A percentile compares a stretch with the other conserved stretches of the same genome.
phyloP scores from a whole-genome alignment of 2,329 filamentous ascomycete species.

The Botrytis byssoidea region DNA sequence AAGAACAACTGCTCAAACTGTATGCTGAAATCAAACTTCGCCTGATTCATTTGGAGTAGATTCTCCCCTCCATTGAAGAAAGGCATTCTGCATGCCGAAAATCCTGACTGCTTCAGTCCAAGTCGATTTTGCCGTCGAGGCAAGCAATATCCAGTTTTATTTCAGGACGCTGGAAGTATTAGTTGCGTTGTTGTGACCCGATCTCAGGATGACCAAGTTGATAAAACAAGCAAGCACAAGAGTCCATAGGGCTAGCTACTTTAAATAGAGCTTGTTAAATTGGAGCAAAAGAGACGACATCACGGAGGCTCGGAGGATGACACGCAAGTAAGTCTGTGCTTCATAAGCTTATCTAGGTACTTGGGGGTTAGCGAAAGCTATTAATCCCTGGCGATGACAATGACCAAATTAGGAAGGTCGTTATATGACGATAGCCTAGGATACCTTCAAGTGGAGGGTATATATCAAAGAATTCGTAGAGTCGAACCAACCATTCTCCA shows the following conservation, averaged over 20 bases:
- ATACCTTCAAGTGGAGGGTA: too few species aligned
- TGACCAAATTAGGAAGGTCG: not conserved
- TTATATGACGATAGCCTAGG: not conserved
- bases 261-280: not conserved
- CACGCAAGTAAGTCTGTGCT: not conserved
- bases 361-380: not conserved
- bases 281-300: not conserved
- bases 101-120: not conserved
- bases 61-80: conserved; percentile 26
- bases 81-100: conserved; percentile 23
- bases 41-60: conserved; percentile 38
- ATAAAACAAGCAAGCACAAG: not conserved
- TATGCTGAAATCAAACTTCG: conserved; percentile 37
- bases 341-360: not conserved
- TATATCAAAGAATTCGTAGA: too few species aligned
- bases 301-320: not conserved
- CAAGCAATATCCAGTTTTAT: not conserved
- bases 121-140: not conserved
- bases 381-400: not conserved
- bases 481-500: too few species aligned
- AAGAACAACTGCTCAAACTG: conserved; percentile 41
- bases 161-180: not conserved
- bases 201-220: not conserved
- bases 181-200: not conserved
- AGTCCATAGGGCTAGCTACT: not conserved